These are phyloP conservation scores for Paraphoma chrysanthemicola DNA, from an alignment of 2,329 filamentous ascomycete genomes.

Conservation along the genomic window DNA sequence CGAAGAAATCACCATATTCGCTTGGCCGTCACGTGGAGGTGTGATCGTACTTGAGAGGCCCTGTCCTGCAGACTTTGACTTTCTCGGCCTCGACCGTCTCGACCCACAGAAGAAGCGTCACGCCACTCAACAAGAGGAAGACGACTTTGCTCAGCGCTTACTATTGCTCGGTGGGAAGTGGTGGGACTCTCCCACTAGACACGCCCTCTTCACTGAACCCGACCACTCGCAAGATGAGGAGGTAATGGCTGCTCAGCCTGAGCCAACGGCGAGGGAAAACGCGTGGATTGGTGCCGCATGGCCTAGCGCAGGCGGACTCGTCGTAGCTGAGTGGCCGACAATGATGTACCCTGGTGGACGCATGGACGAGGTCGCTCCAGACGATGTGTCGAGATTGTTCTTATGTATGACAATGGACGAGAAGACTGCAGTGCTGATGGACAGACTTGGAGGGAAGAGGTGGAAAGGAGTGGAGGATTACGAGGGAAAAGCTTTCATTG, in stretches of 20 bases:
- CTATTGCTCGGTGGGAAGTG: constrained; percentile 23
- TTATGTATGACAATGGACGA: constrained; percentile 1
- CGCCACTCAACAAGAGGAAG: constrained; percentile 8
- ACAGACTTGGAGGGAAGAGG: background rate
- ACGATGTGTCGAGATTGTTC: background rate
- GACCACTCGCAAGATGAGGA: background rate
- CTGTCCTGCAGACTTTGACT: constrained; percentile 15
- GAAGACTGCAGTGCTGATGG: background rate
- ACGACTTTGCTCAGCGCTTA: constrained; percentile 16
- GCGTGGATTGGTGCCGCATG: constrained; percentile 18
- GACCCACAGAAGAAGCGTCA: constrained; percentile 8
- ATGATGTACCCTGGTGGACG: constrained; percentile 8
- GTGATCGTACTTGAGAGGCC: constrained; percentile 18
- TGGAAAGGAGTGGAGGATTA: background rate
- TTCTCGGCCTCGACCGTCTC: constrained; percentile 17
- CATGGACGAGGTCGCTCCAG: background rate
- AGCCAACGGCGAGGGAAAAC: background rate
- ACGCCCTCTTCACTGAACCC: background rate
- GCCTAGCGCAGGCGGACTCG: constrained; percentile 16
- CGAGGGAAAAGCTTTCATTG: background rate
- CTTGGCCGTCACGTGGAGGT: constrained; percentile 20
- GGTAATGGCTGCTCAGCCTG: background rate
- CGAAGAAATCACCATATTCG: constrained; percentile 9
- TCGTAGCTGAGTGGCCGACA: constrained; percentile 18
- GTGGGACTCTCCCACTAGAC: constrained; percentile 12